These are phyloP conservation scores for Neohortaea acidophila DNA, from an alignment of 495 filamentous ascomycete species.

Conservation along the genomic window DNA sequence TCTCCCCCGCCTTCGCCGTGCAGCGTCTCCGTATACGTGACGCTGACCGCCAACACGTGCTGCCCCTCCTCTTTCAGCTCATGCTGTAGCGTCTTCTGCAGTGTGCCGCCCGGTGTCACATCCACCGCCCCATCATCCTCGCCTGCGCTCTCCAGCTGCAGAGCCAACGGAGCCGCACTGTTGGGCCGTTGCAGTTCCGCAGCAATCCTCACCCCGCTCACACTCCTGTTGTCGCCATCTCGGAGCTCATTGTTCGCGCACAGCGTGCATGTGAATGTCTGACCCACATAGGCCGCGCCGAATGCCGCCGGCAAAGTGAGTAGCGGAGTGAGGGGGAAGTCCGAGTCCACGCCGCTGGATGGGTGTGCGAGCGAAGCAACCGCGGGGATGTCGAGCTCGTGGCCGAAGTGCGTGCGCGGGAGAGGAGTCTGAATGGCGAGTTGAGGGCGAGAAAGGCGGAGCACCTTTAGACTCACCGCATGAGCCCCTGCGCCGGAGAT, in stretches of 20 bases:
- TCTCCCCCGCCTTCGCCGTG: conserved; percentile 24
- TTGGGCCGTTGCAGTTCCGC: conserved; percentile 92
- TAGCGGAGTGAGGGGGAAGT: conserved; percentile 47
- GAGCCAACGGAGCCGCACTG: conserved; percentile 32
- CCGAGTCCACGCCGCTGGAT: conserved; percentile 11
- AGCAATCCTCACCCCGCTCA: conserved; percentile 63
- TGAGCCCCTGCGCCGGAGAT: conserved; percentile 49
- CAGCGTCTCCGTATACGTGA: conserved; percentile 64
- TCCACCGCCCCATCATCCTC: conserved; percentile 31
- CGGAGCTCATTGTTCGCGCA: conserved; percentile 74
- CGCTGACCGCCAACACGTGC: conserved; percentile 85
- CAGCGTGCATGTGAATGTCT: conserved; percentile 85
- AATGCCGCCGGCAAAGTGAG: conserved; percentile 88
- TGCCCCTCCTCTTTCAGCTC: conserved; percentile 88
- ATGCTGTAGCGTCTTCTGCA: conserved; percentile 72
- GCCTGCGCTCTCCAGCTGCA: conserved; percentile 36
- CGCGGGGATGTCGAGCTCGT: conserved; percentile 34
- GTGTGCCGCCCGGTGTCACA: conserved; percentile 47
- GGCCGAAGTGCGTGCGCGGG: conserved; percentile 23
- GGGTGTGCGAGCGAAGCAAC: conserved; percentile 40
- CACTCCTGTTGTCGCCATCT: conserved; percentile 22
- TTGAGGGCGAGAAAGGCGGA: conserved; percentile 35
- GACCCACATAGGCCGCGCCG: conserved; percentile 86
- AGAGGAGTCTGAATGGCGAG: conserved; percentile 38
- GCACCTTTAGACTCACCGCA: conserved; percentile 71